phyloP scores from a whole-genome alignment of 768 basidiomycete species.

The Kwoniella shandongensis region DNA sequence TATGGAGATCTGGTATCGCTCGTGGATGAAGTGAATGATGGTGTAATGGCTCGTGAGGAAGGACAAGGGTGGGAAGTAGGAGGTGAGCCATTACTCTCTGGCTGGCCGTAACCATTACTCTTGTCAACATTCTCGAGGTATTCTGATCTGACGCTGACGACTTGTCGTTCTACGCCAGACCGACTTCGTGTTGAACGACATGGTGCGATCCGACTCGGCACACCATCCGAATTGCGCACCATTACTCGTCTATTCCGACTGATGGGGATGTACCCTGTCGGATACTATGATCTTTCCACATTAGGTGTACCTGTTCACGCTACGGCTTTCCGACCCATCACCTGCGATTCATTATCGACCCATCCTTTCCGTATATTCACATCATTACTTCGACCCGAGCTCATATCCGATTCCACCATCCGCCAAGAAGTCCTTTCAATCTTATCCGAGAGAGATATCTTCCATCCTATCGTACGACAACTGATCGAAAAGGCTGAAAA shows the following conservation, averaged over 20 bases:
- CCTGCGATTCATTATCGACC: constrained; percentile 24
- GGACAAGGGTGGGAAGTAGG: constrained; percentile 36
- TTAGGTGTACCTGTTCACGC: constrained; percentile 48
- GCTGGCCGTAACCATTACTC: too few relatives aligned
- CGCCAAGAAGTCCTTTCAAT: constrained; percentile 27
- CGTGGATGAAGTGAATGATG: constrained; percentile 41
- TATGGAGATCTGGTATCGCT: constrained; percentile 47
- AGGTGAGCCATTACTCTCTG: constrained; percentile 12
- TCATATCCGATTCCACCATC: constrained; percentile 32
- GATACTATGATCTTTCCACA: constrained; percentile 49
- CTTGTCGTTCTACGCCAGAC: constrained; percentile 14
- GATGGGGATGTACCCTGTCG: constrained; percentile 47
- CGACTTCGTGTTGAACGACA: constrained; percentile 47
- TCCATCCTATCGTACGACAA: constrained; percentile 24
- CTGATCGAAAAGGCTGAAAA: constrained; percentile 34
- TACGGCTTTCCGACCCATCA: constrained; percentile 45
- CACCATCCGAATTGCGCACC: constrained; percentile 31
- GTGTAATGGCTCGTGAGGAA: constrained; percentile 6
- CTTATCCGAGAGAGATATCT: constrained; percentile 37
- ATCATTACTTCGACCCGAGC: constrained; percentile 40
- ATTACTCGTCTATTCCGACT: constrained; percentile 38
- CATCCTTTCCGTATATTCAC: constrained; percentile 51
- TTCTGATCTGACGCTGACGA: not conserved
- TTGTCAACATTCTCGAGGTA: too few relatives aligned
- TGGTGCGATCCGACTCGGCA: constrained; percentile 49